Conservation (phyloP, 2,329 filamentous ascomycete species). For the Phaeomoniella chlamydospora region DNA sequence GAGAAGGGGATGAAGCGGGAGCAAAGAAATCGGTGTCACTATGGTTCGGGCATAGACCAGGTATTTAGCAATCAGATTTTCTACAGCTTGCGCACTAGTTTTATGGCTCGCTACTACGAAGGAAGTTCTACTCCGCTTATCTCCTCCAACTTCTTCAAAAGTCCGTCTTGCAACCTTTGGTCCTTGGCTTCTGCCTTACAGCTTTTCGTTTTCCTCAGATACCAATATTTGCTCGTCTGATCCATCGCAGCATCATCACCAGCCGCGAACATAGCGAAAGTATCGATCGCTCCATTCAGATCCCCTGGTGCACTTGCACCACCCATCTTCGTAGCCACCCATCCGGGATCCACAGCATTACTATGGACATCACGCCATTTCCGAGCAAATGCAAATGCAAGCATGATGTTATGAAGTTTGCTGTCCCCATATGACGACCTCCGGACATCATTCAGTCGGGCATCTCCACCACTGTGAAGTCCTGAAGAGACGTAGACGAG, state of each 20-base stretch:
- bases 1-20: too few species aligned
- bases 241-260: constrained; percentile 19
- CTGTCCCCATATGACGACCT: constrained; percentile 35
- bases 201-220: constrained; percentile 14
- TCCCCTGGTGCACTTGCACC: constrained; percentile 31
- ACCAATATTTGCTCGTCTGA: constrained; percentile 25
- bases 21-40: too few species aligned
- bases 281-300: constrained; percentile 31
- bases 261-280: constrained; percentile 33
- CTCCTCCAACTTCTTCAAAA: constrained; percentile 22
- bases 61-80: too few species aligned
- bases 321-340: constrained; percentile 42
- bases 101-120: too few species aligned
- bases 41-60: too few species aligned
- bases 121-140: constrained; percentile 11
- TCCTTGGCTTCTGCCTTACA: constrained; percentile 20
- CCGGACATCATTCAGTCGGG: constrained; percentile 19
- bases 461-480: constrained; percentile 35
- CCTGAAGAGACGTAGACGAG: constrained; percentile 38
- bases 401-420: constrained; percentile 42
- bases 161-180: constrained; percentile 25
- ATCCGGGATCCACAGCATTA: constrained; percentile 37
- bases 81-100: too few species aligned
- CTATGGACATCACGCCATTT: constrained; percentile 27
- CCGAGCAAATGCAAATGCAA: constrained; percentile 39